Conservation (phyloP, 2,329 filamentous ascomycete species). For the Leptographium radiaticola region DNA sequence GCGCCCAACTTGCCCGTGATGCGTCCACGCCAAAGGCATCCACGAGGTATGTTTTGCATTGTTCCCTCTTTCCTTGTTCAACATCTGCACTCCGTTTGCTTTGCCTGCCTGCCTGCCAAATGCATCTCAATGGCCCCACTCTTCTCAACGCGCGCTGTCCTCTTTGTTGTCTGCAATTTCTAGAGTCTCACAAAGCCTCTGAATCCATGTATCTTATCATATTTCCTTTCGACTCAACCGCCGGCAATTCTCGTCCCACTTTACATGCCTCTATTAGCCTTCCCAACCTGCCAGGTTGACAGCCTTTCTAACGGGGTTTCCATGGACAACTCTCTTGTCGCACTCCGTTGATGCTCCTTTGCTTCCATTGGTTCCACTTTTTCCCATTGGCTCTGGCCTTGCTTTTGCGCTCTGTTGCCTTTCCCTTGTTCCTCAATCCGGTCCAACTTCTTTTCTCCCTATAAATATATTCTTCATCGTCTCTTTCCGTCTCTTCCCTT, state of each 20-base stretch:
- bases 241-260: background rate
- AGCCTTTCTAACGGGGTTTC: background rate
- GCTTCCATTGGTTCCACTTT: constrained; percentile 2
- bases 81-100: background rate
- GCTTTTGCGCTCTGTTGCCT: background rate
- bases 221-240: too few relatives aligned
- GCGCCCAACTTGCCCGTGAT: background rate
- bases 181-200: background rate
- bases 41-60: background rate
- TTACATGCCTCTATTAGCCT: background rate
- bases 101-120: background rate
- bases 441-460: background rate
- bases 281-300: background rate
- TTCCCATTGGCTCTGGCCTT: background rate
- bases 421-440: background rate
- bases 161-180: background rate
- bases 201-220: background rate
- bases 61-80: background rate
- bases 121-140: background rate
- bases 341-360: background rate
- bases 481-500: background rate
- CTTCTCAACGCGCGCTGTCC: background rate
- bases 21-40: background rate
- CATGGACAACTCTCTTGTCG: constrained; percentile 5
- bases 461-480: background rate